Evolutionary conservation across 179 eudicot species (phyloP), one percentile per base, ranked within the genome.

Genomic region (Patellifolia procumbens): DNA sequence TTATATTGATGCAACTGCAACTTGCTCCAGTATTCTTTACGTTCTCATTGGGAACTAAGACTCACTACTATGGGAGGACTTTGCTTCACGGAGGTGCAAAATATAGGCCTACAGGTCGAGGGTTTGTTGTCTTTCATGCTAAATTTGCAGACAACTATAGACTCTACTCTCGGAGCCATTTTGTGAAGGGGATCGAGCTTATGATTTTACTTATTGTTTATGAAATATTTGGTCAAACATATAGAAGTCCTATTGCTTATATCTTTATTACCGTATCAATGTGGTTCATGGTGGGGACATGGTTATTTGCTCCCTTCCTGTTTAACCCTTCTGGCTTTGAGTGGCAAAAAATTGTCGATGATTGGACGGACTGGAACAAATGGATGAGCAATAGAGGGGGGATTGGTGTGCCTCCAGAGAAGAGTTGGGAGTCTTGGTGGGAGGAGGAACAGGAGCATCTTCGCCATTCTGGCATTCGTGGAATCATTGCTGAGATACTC

Each of bases 371-470:
- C 76, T 92, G 96, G 96, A 89, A 85, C 58, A 91, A 92, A 80
- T 92, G 97, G 97, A 91, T 92, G 52, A 81, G 81, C 82, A 92
- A 89, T 78, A 76, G 79, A 59, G 97, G 97, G 32, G 97, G 97
- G 53, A 91, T 92, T 79, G 97, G 97, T 80, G 97, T 92, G 46
- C 91, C 92, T 28, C 82, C 92, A 29, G 90, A 84, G 62, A 92
- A 92, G 81, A 92, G 97, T 85, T 92, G 97, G 97, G 97, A 92
- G 76, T 92, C 97, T 49, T 92, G 97, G 97, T 92, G 97, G 97
- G 97, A 92, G 53, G 92, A 92, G 86, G 97, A 92, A 67, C 94
- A 89, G 80, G 96, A 92, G 78, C 97, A 91, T 83, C 94, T 92
- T 61, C 92, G 74, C 20, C 87, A 91, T 79, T 86, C 96, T 77